Evolutionary conservation across 495 filamentous ascomycete species (phyloP).

Genomic region (Diplogelasinospora grovesii): DNA sequence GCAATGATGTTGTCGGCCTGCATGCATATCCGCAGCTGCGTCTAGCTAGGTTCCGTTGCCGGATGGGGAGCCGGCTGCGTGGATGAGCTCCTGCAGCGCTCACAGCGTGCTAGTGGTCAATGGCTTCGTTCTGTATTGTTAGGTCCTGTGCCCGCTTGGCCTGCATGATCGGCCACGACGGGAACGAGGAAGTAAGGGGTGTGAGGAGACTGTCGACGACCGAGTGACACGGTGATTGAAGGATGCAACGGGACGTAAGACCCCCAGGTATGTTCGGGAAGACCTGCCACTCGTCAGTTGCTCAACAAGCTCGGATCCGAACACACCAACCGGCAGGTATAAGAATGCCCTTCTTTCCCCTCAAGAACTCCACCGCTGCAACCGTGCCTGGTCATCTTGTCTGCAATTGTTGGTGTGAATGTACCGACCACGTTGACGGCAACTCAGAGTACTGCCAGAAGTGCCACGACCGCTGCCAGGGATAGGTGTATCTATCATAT

Average conservation of each 20-base stretch:
- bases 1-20: not conserved
- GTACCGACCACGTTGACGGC: not conserved
- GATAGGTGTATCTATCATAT: no score
- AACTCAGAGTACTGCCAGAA: not conserved
- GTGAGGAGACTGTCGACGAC: conserved; percentile 1
- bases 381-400: not conserved
- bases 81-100: not conserved
- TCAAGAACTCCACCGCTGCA: not conserved
- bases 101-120: not conserved
- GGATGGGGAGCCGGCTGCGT: not conserved
- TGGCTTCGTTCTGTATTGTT: not conserved
- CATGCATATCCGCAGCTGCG: no score
- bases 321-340: conserved; percentile 1
- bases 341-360: not conserved
- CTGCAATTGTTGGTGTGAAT: conserved; percentile 1
- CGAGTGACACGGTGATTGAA: not conserved
- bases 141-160: not conserved
- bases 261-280: not conserved
- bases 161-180: not conserved
- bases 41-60: not conserved
- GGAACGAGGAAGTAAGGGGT: conserved; percentile 1
- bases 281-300: not conserved
- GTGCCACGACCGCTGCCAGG: not conserved
- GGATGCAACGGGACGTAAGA: not conserved
- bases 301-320: not conserved